Percentiles rank a stretch among this genome's conserved stretches.
These are phyloP conservation scores for Fusarium oligoseptatum DNA, from an alignment of 2,329 filamentous ascomycete genomes.

Conservation along the genomic window DNA sequence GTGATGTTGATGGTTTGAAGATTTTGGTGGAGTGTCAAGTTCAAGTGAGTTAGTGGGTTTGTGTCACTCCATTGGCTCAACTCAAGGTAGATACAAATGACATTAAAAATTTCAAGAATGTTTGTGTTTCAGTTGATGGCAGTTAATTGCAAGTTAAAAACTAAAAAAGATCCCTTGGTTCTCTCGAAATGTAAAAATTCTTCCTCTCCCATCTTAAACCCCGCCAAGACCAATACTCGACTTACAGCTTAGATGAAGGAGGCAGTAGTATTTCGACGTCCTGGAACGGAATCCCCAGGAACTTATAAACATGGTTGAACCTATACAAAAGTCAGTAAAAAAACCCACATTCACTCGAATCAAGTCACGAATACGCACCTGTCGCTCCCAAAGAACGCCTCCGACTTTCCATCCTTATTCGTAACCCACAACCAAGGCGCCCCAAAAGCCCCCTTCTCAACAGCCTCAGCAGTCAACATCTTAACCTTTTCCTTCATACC, in stretches of 20 bases:
- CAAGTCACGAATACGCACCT: no score
- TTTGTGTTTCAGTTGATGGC: accelerated
- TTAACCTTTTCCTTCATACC: slow-evolving; percentile 63
- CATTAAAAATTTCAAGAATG: background rate
- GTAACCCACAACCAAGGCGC: slow-evolving; percentile 81
- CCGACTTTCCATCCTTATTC: slow-evolving; percentile 67
- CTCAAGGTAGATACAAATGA: background rate
- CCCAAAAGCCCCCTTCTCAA: slow-evolving; percentile 79
- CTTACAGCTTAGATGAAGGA: slow-evolving; percentile 54
- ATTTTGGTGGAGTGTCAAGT: slow-evolving; percentile 6
- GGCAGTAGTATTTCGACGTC: slow-evolving; percentile 59
- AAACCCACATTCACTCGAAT: no score
- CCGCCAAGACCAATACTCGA: background rate
- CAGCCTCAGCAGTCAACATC: slow-evolving; percentile 69
- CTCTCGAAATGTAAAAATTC: background rate
- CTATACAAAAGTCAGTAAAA: slow-evolving; percentile 57
- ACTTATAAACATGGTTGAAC: slow-evolving; percentile 77
- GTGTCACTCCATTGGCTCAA: slow-evolving; percentile 4
- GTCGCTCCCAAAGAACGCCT: slow-evolving; percentile 85
- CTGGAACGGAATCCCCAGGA: slow-evolving; percentile 71
- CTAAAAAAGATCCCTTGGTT: no score
- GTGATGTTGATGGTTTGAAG: slow-evolving; percentile 15
- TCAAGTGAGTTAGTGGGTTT: slow-evolving; percentile 24
- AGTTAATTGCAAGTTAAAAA: no score
- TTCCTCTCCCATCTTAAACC: background rate